Percentiles rank a stretch among this genome's conserved stretches.
These are phyloP conservation scores for Halophytophthora batemanensis DNA, from an alignment of 352 stramenopile genomes.

Conservation along the genomic window DNA sequence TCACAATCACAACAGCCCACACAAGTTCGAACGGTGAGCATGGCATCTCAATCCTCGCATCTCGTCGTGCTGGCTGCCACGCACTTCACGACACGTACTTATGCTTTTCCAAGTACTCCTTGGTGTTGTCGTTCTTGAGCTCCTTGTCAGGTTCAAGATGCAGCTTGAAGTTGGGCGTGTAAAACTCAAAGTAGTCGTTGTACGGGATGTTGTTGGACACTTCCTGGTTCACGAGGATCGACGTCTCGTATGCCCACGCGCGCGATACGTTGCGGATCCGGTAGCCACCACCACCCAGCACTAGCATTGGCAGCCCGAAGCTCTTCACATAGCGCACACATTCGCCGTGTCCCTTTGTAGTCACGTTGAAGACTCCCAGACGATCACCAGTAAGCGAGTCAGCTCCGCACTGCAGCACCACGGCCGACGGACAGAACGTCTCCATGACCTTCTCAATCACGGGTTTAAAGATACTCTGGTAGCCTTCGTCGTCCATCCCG, in stretches of 20 bases:
- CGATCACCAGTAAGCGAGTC: conserved; percentile 96
- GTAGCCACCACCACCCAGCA: conserved; percentile 84
- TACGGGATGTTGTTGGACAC: conserved; percentile 81
- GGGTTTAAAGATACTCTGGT: conserved; percentile 96
- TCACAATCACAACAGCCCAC: background rate
- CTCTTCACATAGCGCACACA: conserved; percentile 86
- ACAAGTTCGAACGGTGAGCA: conserved; percentile 3
- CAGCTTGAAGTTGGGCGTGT: conserved; percentile 82
- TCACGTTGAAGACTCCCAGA: conserved; percentile 98
- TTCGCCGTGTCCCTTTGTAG: conserved; percentile 76
- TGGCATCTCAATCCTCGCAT: background rate
- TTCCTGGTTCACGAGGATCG: conserved; percentile 87
- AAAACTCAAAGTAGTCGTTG: conserved; percentile 88
- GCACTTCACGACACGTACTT: conserved; percentile 46
- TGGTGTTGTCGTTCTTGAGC: conserved; percentile 81
- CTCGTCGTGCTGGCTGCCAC: background rate
- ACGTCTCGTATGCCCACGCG: conserved; percentile 98
- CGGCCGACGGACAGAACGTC: conserved; percentile 83
- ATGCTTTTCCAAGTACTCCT: conserved; percentile 82
- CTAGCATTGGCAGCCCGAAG: conserved; percentile 80
- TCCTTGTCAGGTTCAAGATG: conserved; percentile 77
- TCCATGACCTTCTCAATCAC: conserved; percentile 94
- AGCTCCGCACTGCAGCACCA: conserved; percentile 98
- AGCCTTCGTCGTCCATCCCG: conserved; percentile 96
- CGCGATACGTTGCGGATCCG: conserved; percentile 87